Evolutionary conservation across 2,329 filamentous ascomycete species (phyloP).

Genomic region (Paecilomyces niveus): DNA sequence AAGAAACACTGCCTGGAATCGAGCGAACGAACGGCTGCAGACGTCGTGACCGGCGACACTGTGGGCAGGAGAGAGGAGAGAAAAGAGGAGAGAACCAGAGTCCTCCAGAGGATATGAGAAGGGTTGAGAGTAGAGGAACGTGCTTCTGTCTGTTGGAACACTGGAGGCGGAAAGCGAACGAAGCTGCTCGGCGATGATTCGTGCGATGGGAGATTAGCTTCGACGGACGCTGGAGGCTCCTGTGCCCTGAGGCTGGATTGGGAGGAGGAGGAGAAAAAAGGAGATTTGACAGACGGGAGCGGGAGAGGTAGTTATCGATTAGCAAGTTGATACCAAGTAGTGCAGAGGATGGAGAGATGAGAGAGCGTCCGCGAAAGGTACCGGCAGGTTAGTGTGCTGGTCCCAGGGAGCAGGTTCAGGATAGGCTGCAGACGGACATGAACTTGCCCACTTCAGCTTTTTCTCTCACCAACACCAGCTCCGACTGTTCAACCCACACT

Average conservation of each 20-base stretch:
- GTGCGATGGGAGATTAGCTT: background rate
- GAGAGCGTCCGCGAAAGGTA: background rate
- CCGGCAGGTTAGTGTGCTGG: background rate
- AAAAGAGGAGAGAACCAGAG: background rate
- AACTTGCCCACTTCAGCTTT: too few relatives aligned
- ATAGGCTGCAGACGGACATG: background rate
- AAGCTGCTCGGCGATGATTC: background rate
- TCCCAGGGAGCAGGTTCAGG: background rate
- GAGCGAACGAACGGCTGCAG: slow-evolving; percentile 1
- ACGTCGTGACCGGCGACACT: slow-evolving; percentile 6
- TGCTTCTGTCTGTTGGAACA: background rate
- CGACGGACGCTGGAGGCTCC: background rate
- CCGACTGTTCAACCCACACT: too few relatives aligned
- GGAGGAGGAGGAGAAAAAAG: background rate
- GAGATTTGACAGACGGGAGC: background rate
- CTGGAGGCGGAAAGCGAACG: background rate
- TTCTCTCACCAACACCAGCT: too few relatives aligned
- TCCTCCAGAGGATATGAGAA: background rate
- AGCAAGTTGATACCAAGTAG: too few relatives aligned
- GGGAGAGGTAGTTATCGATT: background rate
- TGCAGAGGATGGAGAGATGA: background rate
- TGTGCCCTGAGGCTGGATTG: background rate
- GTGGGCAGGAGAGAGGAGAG: background rate
- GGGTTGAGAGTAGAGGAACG: background rate
- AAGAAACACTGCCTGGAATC: slow-evolving; percentile 1